Evolutionary conservation across 2,329 filamentous ascomycete genomes (phyloP).

Genomic region (Botrytis sinoallii): DNA sequence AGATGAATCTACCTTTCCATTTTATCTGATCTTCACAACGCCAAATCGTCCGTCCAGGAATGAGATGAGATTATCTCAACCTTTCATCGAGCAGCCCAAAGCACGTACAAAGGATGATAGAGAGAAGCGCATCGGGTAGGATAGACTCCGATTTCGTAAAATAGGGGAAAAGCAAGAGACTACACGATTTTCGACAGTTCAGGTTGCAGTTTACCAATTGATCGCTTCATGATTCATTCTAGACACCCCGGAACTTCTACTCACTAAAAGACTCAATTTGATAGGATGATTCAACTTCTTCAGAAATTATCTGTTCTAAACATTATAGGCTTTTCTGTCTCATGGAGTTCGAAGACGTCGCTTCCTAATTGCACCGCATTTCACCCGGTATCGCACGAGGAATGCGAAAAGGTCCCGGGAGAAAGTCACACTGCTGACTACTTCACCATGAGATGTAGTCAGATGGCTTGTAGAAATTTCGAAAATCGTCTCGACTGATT

Average conservation of each 20-base stretch:
- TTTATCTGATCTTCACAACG: background rate
- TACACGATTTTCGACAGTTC: background rate
- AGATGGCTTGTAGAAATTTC: background rate
- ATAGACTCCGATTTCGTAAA: rapidly evolving
- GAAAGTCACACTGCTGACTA: background rate
- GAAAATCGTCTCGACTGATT: rapidly evolving
- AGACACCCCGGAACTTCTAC: background rate
- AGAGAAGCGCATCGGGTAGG: rapidly evolving
- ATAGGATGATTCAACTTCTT: background rate
- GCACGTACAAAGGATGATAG: background rate
- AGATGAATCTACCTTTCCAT: no score
- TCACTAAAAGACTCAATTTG: background rate
- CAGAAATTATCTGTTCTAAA: rapidly evolving
- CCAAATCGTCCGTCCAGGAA: background rate
- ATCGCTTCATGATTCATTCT: background rate
- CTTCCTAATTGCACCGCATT: background rate
- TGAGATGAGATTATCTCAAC: background rate
- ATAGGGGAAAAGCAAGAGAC: background rate
- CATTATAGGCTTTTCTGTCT: background rate
- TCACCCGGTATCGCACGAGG: conserved; percentile 1
- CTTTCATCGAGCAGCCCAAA: no score
- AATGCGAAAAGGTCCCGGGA: background rate
- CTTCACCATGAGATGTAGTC: background rate
- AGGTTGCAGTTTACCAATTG: background rate
- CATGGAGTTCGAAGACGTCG: no score